Evolutionary conservation across 2,329 filamentous ascomycete species (phyloP).

Genomic region (Ascochyta lentis): DNA sequence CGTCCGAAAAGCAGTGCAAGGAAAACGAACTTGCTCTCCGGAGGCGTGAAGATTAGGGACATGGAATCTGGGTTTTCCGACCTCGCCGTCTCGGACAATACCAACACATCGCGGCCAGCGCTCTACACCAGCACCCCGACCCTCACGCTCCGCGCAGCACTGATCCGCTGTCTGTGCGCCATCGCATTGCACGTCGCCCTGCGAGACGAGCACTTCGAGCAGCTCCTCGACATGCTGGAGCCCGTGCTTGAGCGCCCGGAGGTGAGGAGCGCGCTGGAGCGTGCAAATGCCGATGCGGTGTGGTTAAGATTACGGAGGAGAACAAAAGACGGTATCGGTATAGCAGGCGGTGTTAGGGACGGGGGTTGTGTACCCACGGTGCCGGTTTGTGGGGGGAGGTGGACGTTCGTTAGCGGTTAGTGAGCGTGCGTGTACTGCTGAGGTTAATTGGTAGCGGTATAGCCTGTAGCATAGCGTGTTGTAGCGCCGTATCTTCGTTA

Average conservation of each 20-base stretch:
- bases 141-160: constrained; percentile 69
- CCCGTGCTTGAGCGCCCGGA: constrained; percentile 50
- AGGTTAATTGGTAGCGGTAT: no score
- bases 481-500: no score
- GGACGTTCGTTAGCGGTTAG: no score
- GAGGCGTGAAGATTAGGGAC: neutral
- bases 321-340: no score
- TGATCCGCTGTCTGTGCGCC: constrained; percentile 64
- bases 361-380: no score
- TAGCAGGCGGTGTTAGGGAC: no score
- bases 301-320: constrained; percentile 62
- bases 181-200: constrained; percentile 69
- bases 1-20: no score
- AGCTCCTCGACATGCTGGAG: constrained; percentile 68
- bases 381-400: no score
- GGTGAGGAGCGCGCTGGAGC: constrained; percentile 65
- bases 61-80: constrained; percentile 14
- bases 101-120: constrained; percentile 17
- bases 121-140: constrained; percentile 63
- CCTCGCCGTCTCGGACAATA: neutral
- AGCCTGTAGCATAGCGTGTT: no score
- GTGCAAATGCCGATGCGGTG: constrained; percentile 75
- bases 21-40: neutral
- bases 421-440: no score
- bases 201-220: constrained; percentile 74